Conservation (phyloP, 345 rosid species). For the Xanthoceras sorbifolium region DNA sequence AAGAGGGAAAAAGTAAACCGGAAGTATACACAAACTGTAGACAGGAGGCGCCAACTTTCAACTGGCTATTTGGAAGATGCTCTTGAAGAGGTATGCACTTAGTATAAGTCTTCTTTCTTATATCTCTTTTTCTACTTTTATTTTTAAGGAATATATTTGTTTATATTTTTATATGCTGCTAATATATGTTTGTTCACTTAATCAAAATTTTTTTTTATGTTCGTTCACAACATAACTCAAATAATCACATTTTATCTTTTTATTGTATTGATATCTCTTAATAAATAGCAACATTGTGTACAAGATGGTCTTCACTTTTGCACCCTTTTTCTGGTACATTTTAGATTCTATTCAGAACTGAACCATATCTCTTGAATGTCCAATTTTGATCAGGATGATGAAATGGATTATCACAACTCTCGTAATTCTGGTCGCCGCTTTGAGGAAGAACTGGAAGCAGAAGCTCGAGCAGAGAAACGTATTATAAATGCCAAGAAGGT, state of each 20-base stretch:
- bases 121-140: slow-evolving; percentile 5
- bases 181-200: slow-evolving; percentile 5
- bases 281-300: not conserved
- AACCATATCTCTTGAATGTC: slow-evolving; percentile 13
- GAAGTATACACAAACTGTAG: slow-evolving; percentile 73
- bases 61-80: slow-evolving; percentile 94
- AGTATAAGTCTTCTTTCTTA: slow-evolving; percentile 2
- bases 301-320: not conserved
- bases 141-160: not conserved
- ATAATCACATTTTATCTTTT: not conserved
- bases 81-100: slow-evolving; percentile 80
- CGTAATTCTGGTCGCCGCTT: slow-evolving; percentile 73
- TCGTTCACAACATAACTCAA: not conserved
- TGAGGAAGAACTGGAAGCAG: slow-evolving; percentile 93
- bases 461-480: slow-evolving; percentile 86
- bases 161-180: not conserved
- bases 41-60: slow-evolving; percentile 80
- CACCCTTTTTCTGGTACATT: not conserved
- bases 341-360: not conserved
- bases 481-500: slow-evolving; percentile 98
- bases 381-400: slow-evolving; percentile 68
- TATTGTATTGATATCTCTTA: not conserved
- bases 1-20: slow-evolving; percentile 86
- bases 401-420: slow-evolving; percentile 73
- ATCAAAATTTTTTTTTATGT: too few species aligned